A percentile compares a stretch with the other conserved stretches of the same genome.
These are phyloP conservation scores for Tulasnella sp. DNA, from an alignment of 768 basidiomycete genomes.

Conservation along the genomic window DNA sequence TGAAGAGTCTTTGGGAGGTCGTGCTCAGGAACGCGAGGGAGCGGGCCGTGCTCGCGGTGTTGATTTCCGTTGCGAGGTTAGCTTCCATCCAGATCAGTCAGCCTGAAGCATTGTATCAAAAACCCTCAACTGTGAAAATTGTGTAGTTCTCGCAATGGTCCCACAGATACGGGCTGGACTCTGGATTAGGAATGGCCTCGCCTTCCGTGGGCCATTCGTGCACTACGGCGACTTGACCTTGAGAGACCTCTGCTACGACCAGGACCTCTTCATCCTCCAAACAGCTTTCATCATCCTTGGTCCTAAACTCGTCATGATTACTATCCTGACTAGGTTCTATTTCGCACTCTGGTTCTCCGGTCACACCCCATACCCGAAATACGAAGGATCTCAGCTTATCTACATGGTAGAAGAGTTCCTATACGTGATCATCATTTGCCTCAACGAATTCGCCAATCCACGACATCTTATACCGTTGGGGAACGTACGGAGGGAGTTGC, in stretches of 20 bases:
- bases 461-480: constrained; percentile 50
- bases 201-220: constrained; percentile 84
- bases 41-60: constrained; percentile 56
- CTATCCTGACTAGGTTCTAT: constrained; percentile 83
- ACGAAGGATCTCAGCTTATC: constrained; percentile 58
- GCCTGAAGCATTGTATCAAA: background rate
- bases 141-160: constrained; percentile 64
- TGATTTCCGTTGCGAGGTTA: constrained; percentile 84
- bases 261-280: constrained; percentile 86
- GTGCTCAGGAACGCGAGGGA: constrained; percentile 49
- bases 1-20: constrained; percentile 47
- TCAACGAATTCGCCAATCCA: constrained; percentile 71
- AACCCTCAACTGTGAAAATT: constrained; percentile 1
- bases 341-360: constrained; percentile 72
- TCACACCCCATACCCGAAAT: constrained; percentile 40
- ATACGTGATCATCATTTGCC: constrained; percentile 73
- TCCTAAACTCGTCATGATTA: constrained; percentile 67
- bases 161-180: constrained; percentile 90
- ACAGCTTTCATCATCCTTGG: constrained; percentile 62
- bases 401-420: constrained; percentile 89
- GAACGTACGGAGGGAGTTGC: constrained; percentile 70
- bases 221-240: constrained; percentile 96
- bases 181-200: constrained; percentile 96
- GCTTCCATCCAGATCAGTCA: constrained; percentile 21
- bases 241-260: constrained; percentile 92